These are phyloP conservation scores for Erodium moschatum DNA, from an alignment of 441 rosid species.

Conservation along the genomic window DNA sequence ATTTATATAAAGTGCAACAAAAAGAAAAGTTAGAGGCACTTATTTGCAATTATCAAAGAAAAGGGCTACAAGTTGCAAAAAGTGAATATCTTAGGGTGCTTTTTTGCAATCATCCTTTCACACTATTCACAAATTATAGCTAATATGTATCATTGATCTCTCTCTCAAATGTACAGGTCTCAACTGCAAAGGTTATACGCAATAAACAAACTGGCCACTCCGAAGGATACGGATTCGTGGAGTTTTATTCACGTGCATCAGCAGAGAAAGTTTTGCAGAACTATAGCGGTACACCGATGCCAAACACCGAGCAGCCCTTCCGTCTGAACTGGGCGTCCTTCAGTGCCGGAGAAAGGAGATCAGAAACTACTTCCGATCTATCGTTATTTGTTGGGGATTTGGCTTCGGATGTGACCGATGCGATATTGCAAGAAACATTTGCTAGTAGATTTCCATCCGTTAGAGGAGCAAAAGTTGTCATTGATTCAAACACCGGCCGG, in stretches of 20 bases:
- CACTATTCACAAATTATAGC: no score
- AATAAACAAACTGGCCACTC: conserved; percentile 22
- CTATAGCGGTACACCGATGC: conserved; percentile 50
- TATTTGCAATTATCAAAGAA: no score
- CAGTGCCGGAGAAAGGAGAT: conserved; percentile 51
- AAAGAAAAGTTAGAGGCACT: no score
- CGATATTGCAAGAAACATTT: conserved; percentile 29
- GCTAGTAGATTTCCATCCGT: conserved; percentile 7
- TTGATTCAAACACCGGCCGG: conserved; percentile 61
- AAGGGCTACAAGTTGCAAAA: no score
- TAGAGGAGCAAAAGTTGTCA: conserved; percentile 18
- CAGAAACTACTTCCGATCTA: conserved; percentile 51
- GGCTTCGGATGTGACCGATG: conserved; percentile 61
- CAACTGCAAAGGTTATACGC: conserved; percentile 57
- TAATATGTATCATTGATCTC: no score
- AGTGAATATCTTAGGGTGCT: no score
- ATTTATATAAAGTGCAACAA: no score
- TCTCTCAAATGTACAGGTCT: conserved; percentile 31
- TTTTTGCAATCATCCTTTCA: no score
- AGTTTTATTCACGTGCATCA: conserved; percentile 46
- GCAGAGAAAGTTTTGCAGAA: conserved; percentile 64
- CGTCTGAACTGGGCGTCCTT: conserved; percentile 71
- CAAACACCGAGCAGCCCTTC: conserved; percentile 57
- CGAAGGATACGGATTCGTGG: conserved; percentile 67
- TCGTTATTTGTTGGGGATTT: conserved; percentile 67